Evolutionary conservation across 139 green algal genomes (phyloP), one percentile per base, ranked within the genome.

Genomic region (Haematococcus sp.): DNA sequence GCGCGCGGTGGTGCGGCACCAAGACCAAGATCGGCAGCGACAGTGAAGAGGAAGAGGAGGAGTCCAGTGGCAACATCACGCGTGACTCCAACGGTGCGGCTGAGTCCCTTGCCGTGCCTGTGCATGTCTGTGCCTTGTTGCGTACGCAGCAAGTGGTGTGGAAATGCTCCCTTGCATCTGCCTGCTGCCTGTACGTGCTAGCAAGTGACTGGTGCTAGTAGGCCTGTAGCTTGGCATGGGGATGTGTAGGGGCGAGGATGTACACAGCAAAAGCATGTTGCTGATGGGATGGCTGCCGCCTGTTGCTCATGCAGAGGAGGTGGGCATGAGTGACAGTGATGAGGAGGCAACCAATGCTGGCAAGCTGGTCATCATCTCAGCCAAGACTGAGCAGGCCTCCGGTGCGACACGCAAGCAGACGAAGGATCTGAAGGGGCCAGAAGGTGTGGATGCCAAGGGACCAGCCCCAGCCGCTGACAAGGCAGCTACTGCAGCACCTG

Each of bases 1-100:
- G 92, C 7, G 88, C 81, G 0, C 76, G 83, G 16, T 97, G 92
- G 91, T 71, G 76, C 35, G 92, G 92, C n/a, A 94, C 71, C 40
- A 95, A 94, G 71, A 91, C 72, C n/a, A 80, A 73, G 25, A 68
- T 96, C 9, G 77, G 25, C 16, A 80, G 76, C 25, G 77, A 83
- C 40, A 74, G 75, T 52, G 84, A 95, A 2, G 88, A 83, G 3
- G 79, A 86, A 23, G 76, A 71, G 1, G 46, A 51, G 11, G 32
- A 19, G 16, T 28, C 32, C 13, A 27, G 7, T 15, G 30, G 35
- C 35, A 44, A 59, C 40, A 44, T 71, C 9, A 71, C 35, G 61
- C 15, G 65, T n/a, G 27, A 43, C 4, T 15, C 9, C n/a, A 23
- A 55, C 22, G 63, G 27, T 56, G 33, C 33, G 63, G 7, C 11